Percentiles rank a stretch among this genome's conserved stretches.
phyloP scores from a whole-genome alignment of 768 basidiomycete species.

The Coprinopsis sp. region DNA sequence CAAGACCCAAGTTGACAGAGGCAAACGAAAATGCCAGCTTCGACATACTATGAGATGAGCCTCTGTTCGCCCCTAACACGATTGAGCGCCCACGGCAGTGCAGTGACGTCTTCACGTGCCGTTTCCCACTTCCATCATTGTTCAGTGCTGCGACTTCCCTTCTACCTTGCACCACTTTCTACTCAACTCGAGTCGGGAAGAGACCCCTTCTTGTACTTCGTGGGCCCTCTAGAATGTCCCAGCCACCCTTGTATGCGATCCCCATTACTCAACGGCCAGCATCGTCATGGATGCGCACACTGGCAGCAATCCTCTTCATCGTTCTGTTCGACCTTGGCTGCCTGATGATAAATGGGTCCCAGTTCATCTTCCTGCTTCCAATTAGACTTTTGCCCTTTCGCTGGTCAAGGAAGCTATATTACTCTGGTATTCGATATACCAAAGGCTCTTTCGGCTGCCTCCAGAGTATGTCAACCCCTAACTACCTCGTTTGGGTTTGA shows the following conservation, averaged over 20 bases:
- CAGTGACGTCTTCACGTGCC: too few relatives aligned
- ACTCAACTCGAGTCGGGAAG: neutral
- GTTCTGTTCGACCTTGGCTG: slow-evolving; percentile 60
- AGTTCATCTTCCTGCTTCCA: slow-evolving; percentile 68
- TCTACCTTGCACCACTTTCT: too few relatives aligned
- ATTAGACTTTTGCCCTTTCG: slow-evolving; percentile 60
- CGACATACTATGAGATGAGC: too few relatives aligned
- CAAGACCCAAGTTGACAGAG: too few relatives aligned
- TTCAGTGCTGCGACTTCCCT: too few relatives aligned
- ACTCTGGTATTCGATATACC: slow-evolving; percentile 69
- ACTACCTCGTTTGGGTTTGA: neutral
- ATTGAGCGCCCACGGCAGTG: too few relatives aligned
- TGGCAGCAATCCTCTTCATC: slow-evolving; percentile 48
- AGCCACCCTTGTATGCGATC: slow-evolving; percentile 33
- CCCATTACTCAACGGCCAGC: slow-evolving; percentile 52
- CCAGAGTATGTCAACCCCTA: slow-evolving; percentile 51
- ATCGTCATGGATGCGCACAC: slow-evolving; percentile 46
- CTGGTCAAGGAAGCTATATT: slow-evolving; percentile 52
- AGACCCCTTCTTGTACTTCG: neutral
- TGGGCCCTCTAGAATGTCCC: slow-evolving; percentile 15
- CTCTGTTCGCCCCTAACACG: too few relatives aligned
- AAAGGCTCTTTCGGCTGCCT: slow-evolving; percentile 80
- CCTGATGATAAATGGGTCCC: slow-evolving; percentile 65
- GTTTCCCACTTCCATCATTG: too few relatives aligned
- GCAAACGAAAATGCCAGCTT: too few relatives aligned